Evolutionary conservation across 257 asterid genomes (phyloP).

Genomic region (Solanum chilense): DNA sequence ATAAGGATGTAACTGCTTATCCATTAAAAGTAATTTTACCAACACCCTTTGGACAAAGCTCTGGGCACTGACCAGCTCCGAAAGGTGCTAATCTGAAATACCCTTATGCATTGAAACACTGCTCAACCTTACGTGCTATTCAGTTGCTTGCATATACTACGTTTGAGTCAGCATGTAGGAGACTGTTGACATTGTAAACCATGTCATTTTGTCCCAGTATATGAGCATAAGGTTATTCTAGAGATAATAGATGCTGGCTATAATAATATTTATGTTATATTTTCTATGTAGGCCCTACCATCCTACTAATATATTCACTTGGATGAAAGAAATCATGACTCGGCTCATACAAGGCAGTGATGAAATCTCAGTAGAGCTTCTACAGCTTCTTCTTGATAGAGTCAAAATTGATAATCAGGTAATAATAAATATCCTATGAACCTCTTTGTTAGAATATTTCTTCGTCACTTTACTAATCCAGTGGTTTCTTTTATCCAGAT

Average conservation of each 20-base stretch:
- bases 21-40: not conserved
- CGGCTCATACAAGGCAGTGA: conserved; percentile 26
- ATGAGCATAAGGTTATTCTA: not conserved
- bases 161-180: not conserved
- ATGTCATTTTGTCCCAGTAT: not conserved
- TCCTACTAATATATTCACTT: conserved; percentile 1
- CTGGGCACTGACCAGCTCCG: not conserved
- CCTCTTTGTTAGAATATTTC: not conserved
- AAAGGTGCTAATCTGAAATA: not conserved
- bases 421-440: not conserved
- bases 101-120: not conserved
- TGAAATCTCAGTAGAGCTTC: conserved; percentile 23
- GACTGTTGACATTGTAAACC: not conserved
- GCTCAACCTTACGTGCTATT: not conserved
- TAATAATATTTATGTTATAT: not conserved
- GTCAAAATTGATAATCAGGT: conserved; percentile 19
- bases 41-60: not conserved
- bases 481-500: conserved; percentile 22
- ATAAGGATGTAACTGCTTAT: not conserved
- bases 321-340: conserved; percentile 25
- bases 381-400: conserved; percentile 23
- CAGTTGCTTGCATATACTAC: not conserved
- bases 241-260: not conserved
- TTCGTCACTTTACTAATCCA: not conserved
- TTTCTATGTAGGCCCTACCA: conserved; percentile 22